Base-by-base conservation (phyloP, 331 rosid species). In the Acacia concinna region DNA sequence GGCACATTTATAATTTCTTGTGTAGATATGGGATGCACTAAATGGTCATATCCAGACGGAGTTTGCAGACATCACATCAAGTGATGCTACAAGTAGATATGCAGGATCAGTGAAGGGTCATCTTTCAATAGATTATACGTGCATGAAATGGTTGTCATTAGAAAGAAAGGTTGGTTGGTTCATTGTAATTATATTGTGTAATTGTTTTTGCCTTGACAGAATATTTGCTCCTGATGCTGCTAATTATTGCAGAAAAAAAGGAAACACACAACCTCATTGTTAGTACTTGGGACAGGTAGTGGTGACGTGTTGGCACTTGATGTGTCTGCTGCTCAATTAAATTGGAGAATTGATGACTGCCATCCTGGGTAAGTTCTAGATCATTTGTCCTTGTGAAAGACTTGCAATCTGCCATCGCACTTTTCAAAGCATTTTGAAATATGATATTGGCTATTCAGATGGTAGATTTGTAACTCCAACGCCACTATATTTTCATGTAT, bases 31-130 rank as follows among this genome's bases (percentile, higher is more conserved):
- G 97, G 97, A 95, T 74, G 80, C 98, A 2, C 78, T 91, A 57
- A 95, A 85, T 81, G 97, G 96, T 43, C 99, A 95, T 59, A 75
- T 95, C 14, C 97, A 91, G 83, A 89, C 97, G 2, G 99, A 95
- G 85, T 95, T 95, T 71, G 88, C 98, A 4, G 98, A 93, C 74
- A 73, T 94, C 31, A 70, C 85, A 6, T 83, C 93, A 70, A 80
- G 88, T 9, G 91, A 86, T 71, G 83, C 88, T 30, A 81, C 87
- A 17, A 84, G 81, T 75, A 78, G 76, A 28, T 83, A 75, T 63
- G 72, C 87, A 20, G 82, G 81, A 54, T 83, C 88, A 40, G 77
- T 75, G 18, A 91, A 86, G 64, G 99, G 98, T 23, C 98, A 93
- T 66, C 98, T 96, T 46, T 91, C 99, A 6, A 82, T 96, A 63